Conservation (phyloP, 2,329 filamentous ascomycete species). For the Pyricularia pennisetigena region DNA sequence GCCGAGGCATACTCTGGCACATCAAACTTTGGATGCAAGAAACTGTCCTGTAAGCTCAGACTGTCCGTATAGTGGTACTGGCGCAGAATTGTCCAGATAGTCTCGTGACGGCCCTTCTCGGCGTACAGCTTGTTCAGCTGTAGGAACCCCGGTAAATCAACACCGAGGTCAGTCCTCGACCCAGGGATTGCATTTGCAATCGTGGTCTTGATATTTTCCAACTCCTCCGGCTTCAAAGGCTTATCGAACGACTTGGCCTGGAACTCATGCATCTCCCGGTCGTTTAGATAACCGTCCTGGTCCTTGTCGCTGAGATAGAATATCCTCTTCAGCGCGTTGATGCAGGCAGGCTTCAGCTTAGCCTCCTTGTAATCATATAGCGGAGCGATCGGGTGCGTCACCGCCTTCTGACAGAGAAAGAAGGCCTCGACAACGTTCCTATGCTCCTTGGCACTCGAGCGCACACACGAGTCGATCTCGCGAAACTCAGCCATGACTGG, state of each 20-base stretch:
- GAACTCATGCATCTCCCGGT: slow-evolving; percentile 83
- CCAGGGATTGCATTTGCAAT: slow-evolving; percentile 61
- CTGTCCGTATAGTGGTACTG: slow-evolving; percentile 97
- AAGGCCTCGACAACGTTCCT: slow-evolving; percentile 94
- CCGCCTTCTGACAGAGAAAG: slow-evolving; percentile 95
- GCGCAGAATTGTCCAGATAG: slow-evolving; percentile 92
- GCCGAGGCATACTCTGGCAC: slow-evolving; percentile 87
- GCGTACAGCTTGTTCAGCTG: slow-evolving; percentile 93
- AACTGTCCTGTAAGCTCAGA: slow-evolving; percentile 80
- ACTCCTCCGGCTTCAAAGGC: slow-evolving; percentile 66
- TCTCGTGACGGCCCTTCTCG: slow-evolving; percentile 95
- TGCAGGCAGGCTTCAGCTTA: slow-evolving; percentile 76
- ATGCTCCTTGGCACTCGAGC: slow-evolving; percentile 84
- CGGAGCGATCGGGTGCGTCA: slow-evolving; percentile 92
- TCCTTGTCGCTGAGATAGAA: slow-evolving; percentile 97
- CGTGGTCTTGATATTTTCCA: slow-evolving; percentile 83
- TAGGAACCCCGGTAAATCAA: slow-evolving; percentile 76
- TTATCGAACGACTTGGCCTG: slow-evolving; percentile 91
- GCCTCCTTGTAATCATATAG: slow-evolving; percentile 93
- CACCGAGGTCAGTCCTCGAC: slow-evolving; percentile 56
- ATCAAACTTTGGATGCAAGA: slow-evolving; percentile 88
- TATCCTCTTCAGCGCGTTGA: slow-evolving; percentile 77
- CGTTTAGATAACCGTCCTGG: slow-evolving; percentile 83
- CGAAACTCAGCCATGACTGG: slow-evolving; percentile 98
- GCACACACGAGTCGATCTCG: slow-evolving; percentile 96